These are phyloP conservation scores for Vitis amurensis DNA, from an alignment of 164 flowering plant genomes.

Conservation along the genomic window DNA sequence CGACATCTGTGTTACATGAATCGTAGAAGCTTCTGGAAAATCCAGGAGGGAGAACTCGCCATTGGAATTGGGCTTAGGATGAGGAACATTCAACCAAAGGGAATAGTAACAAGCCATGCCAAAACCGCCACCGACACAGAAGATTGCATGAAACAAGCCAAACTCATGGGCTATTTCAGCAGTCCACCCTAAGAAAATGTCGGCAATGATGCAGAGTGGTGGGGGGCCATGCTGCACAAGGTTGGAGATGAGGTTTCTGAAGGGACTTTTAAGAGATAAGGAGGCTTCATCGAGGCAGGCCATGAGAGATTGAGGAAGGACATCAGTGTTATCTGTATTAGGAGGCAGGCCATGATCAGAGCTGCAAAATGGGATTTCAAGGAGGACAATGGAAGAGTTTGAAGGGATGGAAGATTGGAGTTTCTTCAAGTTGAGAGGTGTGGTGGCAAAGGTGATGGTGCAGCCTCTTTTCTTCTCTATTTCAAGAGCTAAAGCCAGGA, in stretches of 20 bases:
- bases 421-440: constrained; percentile 44
- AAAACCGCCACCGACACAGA: constrained; percentile 39
- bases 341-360: constrained; percentile 59
- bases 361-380: constrained; percentile 42
- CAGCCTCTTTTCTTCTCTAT: constrained; percentile 22
- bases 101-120: constrained; percentile 51
- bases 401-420: constrained; percentile 38
- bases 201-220: constrained; percentile 33
- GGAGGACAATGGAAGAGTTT: constrained; percentile 37
- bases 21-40: constrained; percentile 38
- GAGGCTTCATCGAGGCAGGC: constrained; percentile 31
- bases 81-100: constrained; percentile 38
- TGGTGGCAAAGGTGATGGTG: constrained; percentile 37
- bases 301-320: constrained; percentile 33
- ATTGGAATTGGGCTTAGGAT: neutral
- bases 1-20: constrained; percentile 43
- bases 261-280: constrained; percentile 25
- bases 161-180: constrained; percentile 37
- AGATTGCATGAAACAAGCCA: constrained; percentile 37
- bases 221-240: constrained; percentile 7
- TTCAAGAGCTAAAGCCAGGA: constrained; percentile 40
- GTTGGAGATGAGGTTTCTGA: constrained; percentile 20
- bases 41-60: constrained; percentile 37
- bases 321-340: constrained; percentile 41
- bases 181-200: constrained; percentile 46